Base-by-base conservation (phyloP, 2,329 filamentous ascomycete species). In the Ambrosiella xylebori region DNA sequence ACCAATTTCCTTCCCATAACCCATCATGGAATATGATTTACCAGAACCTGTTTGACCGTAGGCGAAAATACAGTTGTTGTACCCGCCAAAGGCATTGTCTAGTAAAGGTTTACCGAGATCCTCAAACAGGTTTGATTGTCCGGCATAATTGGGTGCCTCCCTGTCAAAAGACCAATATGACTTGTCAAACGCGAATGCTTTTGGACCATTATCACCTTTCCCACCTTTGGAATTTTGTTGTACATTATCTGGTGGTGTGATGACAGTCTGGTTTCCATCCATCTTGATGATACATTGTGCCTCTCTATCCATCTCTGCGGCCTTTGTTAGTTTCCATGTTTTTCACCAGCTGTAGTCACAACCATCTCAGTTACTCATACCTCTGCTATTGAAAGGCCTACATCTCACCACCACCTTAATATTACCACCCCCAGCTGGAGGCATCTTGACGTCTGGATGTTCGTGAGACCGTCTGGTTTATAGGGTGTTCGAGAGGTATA, bases 21-120 rank as follows among this genome's bases (percentile, higher is more conserved):
- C 93, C 93, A 98, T 98, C 91, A 98, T 98, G 38, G 90, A 96
- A 71, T 98, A 98, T 13, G 89, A 96, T 73, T 98, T 98, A 71
- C 93, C 93, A 0, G 93, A 97, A 64, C 93, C 93, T 1, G 93
- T 98, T 74, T 98, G 93, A 15, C 93, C 93, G 68, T 98, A 98
- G 12, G 93, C 93, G 69, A 98, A 98, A 67, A 98, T 98, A 76
- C 93, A 98, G 71, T 97, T 98, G 76, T 98, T 97, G 75, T 97
- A 98, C 50, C 93, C 93, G 66, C 91, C 82, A 68, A 98, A 98
- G 15, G 93, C 93, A 79, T 98, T 98, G 73, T 98, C 91, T 64
- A 98, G 78, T 60, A 98, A 77, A 57, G 93, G 93, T 64, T 82
- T 81, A 62, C 93, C 93, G 62, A 98, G 73, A 68, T 97, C 93